A percentile compares a stretch with the other conserved stretches of the same genome.
These are phyloP conservation scores for Samsoniella hepiali DNA, from an alignment of 2,329 filamentous ascomycete genomes.

Conservation along the genomic window DNA sequence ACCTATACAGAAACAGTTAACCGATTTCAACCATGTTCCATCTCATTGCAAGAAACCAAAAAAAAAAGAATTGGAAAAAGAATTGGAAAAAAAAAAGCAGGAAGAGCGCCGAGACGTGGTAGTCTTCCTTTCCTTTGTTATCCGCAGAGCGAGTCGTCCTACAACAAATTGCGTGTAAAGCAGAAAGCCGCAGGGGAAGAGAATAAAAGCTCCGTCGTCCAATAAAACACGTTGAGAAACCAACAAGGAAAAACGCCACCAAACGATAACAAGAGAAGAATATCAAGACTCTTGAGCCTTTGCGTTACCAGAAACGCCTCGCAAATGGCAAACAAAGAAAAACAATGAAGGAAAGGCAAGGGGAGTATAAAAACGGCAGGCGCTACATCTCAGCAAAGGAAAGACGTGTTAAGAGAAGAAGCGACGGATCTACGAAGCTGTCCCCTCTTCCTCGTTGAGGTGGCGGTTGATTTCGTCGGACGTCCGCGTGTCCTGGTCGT, in stretches of 20 bases:
- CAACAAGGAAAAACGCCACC: constrained; percentile 23
- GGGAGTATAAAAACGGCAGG: background rate
- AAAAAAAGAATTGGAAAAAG: background rate
- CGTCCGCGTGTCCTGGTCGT: constrained; percentile 43
- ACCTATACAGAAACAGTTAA: background rate
- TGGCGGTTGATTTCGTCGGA: constrained; percentile 56
- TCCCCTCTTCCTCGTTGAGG: constrained; percentile 40
- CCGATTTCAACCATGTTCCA: background rate
- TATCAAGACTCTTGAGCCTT: constrained; percentile 4
- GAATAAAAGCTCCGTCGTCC: background rate
- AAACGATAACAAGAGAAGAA: background rate
- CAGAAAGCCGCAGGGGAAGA: background rate
- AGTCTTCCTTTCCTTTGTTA: background rate
- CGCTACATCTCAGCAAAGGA: constrained; percentile 19
- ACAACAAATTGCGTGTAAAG: background rate
- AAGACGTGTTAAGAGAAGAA: background rate
- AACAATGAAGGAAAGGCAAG: background rate
- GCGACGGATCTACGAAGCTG: constrained; percentile 19
- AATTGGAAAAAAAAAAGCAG: background rate
- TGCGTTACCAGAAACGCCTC: constrained; percentile 8
- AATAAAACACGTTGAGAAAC: background rate
- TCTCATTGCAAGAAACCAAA: background rate
- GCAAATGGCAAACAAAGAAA: background rate
- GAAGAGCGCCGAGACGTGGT: too few species aligned
- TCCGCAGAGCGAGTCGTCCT: too few species aligned